Base-by-base conservation (phyloP, 2,329 filamentous ascomycete genomes). In the Immersiporthe knoxdaviesiana region DNA sequence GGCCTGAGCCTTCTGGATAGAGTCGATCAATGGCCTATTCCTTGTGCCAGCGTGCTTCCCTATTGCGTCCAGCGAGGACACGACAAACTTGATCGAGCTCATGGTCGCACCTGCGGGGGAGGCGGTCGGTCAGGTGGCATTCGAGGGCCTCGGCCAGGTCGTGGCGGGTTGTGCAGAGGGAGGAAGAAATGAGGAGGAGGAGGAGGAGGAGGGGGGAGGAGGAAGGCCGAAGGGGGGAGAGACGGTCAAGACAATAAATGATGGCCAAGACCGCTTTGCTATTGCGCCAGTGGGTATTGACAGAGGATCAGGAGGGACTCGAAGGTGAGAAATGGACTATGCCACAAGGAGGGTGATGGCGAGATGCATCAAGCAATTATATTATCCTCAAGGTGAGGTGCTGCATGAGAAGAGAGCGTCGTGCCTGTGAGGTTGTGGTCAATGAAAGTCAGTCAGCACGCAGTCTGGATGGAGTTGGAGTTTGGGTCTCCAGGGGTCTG, bases 1-100 rank as follows among this genome's bases (percentile, higher is more conserved):
- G 65, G 89, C 87, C 76, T 97, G 84, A 39, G 96, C 96, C 75
- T 89, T 90, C 75, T 94, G 91, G 68, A 94, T 90, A 50, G 93
- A 87, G 71, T 97, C 94, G 72, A 88, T 89, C 54, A 99, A 86
- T 76, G 93, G 90, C 79, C 94, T 96, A 79, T 90, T 94, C 81
- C 90, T 92, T 27, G 70, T 69, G 79, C 92, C 88, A 65, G 94
- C 94, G 83, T 99, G 95, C 68, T 91, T 88, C 70, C 92, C 92
- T 77, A 99, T 97, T 78, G 90, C 91, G 84, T 97, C 96, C 78
- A 99, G 84, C 52, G 96, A 95, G 77, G 92, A 94, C 77, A 97
- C 90, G 76, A 99, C 93, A 79, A 99, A 99, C 76, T 97, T 94
- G 76, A 97, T 90, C 74, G 96, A 98, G 86, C 91, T 97, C 84